These are phyloP conservation scores for Pseudogymnoascus sp. DNA, from an alignment of 2,329 filamentous ascomycete species.

Conservation along the genomic window DNA sequence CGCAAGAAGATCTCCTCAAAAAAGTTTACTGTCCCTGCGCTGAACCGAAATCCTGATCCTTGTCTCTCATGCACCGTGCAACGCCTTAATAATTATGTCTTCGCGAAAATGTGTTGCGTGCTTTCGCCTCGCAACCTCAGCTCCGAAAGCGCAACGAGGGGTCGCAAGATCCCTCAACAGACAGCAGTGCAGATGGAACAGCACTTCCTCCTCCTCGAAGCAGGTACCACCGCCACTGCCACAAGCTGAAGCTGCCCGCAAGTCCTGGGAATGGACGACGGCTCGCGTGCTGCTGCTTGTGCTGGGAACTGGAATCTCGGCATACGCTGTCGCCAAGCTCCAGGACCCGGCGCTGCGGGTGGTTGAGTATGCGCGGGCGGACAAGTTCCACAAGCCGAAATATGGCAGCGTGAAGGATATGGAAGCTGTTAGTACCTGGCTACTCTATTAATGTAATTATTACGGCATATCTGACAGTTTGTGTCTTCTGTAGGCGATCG, in stretches of 20 bases:
- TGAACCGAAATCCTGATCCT: neutral
- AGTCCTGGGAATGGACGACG: conserved; percentile 19
- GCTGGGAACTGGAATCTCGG: conserved; percentile 15
- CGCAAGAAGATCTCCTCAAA: conserved; percentile 1
- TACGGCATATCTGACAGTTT: neutral
- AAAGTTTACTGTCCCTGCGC: conserved; percentile 1
- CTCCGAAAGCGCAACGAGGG: neutral
- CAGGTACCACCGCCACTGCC: neutral
- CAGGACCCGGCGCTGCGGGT: conserved; percentile 3
- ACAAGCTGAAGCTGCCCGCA: neutral
- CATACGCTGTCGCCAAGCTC: conserved; percentile 14
- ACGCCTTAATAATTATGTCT: conserved; percentile 2
- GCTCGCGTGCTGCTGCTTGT: conserved; percentile 19
- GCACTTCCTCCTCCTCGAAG: neutral
- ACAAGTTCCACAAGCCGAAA: conserved; percentile 22
- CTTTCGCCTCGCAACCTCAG: conserved; percentile 1
- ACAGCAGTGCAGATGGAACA: conserved; percentile 7
- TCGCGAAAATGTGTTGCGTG: conserved; percentile 5
- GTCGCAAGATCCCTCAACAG: neutral
- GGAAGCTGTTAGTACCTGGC: conserved; percentile 35
- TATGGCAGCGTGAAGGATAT: conserved; percentile 44
- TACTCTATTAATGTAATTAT: neutral
- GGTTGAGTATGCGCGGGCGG: conserved; percentile 22
- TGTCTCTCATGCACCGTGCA: conserved; percentile 6
- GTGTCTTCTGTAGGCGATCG: conserved; percentile 38